A percentile compares a stretch with the other conserved stretches of the same genome.
Conservation (phyloP, 768 basidiomycete species). For the Pleurotus ostreatus region DNA sequence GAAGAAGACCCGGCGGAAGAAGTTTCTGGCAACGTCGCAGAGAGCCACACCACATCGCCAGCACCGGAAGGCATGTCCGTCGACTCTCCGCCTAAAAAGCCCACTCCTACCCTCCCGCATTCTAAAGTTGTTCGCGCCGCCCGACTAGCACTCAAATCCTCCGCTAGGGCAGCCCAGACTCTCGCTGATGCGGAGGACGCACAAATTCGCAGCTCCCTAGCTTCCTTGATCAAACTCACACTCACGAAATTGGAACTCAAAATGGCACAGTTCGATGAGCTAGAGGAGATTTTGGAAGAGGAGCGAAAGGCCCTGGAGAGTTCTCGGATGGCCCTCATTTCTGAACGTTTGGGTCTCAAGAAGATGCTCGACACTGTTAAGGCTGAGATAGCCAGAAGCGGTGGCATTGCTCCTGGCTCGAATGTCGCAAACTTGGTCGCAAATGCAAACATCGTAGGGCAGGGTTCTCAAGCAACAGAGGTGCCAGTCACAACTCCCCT, state of each 20-base stretch:
- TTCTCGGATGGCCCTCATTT: constrained; percentile 72
- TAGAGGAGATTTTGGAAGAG: constrained; percentile 89
- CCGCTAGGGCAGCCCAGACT: constrained; percentile 76
- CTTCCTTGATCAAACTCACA: constrained; percentile 80
- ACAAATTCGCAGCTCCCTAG: constrained; percentile 74
- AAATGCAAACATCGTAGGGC: constrained; percentile 46
- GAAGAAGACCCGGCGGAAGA: constrained; percentile 35
- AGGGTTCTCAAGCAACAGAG: constrained; percentile 54
- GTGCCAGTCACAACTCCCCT: constrained; percentile 40
- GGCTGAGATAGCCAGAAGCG: constrained; percentile 51
- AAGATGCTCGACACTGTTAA: constrained; percentile 68
- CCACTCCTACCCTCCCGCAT: constrained; percentile 48
- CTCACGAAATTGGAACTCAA: constrained; percentile 91
- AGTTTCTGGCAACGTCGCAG: constrained; percentile 11
- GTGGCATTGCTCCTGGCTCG: constrained; percentile 30
- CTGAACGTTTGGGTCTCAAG: constrained; percentile 71
- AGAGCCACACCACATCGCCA: constrained; percentile 19
- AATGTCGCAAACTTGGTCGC: constrained; percentile 24
- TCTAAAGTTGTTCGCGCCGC: constrained; percentile 82
- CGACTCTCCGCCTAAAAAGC: constrained; percentile 34
- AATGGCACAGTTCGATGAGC: constrained; percentile 90
- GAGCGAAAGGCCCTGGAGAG: constrained; percentile 85
- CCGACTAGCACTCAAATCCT: constrained; percentile 81
- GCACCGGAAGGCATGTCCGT: constrained; percentile 42
- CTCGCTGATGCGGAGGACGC: constrained; percentile 82